Evolutionary conservation across 345 rosid species (phyloP).

Genomic region (Brassica cretica): DNA sequence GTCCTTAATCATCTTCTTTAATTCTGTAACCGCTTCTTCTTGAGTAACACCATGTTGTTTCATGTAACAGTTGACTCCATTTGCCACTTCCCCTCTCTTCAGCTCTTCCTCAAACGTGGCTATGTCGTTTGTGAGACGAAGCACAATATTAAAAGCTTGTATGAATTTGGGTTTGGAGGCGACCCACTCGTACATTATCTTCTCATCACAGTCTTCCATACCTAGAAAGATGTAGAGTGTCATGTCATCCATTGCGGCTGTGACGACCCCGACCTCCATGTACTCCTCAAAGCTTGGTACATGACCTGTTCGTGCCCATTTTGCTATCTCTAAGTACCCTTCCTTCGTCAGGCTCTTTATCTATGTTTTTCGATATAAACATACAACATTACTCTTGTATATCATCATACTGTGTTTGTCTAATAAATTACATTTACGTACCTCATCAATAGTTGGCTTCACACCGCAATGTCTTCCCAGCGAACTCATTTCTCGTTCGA

Average conservation of each 20-base stretch:
- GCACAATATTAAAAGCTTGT: neutral
- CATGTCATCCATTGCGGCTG: neutral
- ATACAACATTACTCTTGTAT: neutral
- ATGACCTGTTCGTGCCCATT: neutral
- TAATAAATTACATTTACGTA: neutral
- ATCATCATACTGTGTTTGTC: too few species aligned
- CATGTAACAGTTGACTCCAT: neutral
- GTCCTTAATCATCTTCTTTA: neutral
- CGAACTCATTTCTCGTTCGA: neutral
- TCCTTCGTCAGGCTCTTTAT: neutral
- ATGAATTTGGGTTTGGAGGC: neutral
- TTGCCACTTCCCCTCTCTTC: neutral
- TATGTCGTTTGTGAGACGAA: neutral
- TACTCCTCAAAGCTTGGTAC: constrained; percentile 31
- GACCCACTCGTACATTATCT: neutral
- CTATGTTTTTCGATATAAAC: neutral
- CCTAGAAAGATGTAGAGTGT: neutral
- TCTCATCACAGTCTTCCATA: constrained; percentile 14
- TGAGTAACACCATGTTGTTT: neutral
- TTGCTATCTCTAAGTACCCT: neutral
- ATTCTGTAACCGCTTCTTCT: neutral
- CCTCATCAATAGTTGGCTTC: neutral
- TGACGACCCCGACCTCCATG: constrained; percentile 15
- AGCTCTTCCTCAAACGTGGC: neutral
- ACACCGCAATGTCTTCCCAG: neutral